Percentiles rank a stretch among this genome's conserved stretches.
phyloP scores from a whole-genome alignment of 768 basidiomycete genomes.

The Boletus sensibilis region DNA sequence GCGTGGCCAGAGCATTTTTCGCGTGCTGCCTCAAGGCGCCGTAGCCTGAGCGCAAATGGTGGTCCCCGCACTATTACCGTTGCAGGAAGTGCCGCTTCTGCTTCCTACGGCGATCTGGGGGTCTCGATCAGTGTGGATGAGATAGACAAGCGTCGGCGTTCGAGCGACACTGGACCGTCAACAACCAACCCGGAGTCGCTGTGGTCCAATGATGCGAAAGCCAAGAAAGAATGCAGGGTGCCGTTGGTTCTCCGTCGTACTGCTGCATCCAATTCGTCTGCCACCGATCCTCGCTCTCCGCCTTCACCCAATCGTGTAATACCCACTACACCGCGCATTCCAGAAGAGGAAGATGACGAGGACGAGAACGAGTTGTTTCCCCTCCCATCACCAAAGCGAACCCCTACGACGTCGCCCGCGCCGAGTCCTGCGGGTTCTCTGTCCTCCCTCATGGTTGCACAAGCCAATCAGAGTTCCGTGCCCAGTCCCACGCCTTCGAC shows the following conservation, averaged over 20 bases:
- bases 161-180: slow-evolving; percentile 33
- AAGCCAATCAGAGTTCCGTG: background rate
- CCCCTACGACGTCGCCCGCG: slow-evolving; percentile 43
- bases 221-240: background rate
- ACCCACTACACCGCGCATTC: slow-evolving; percentile 26
- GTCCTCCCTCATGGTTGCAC: slow-evolving; percentile 22
- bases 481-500: slow-evolving; percentile 17
- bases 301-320: slow-evolving; percentile 14
- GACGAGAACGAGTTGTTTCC: slow-evolving; percentile 58
- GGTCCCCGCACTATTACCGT: slow-evolving; percentile 33
- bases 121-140: slow-evolving; percentile 59
- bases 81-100: slow-evolving; percentile 33
- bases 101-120: slow-evolving; percentile 15
- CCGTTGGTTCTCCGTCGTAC: background rate
- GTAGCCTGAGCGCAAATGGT: slow-evolving; percentile 42
- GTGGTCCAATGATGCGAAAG: background rate
- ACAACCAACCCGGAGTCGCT: background rate
- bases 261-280: background rate
- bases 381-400: slow-evolving; percentile 56
- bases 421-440: slow-evolving; percentile 35
- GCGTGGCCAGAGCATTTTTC: slow-evolving; percentile 65
- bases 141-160: slow-evolving; percentile 56
- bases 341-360: slow-evolving; percentile 44
- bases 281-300: background rate
- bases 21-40: slow-evolving; percentile 57